Percentiles rank a stretch among this genome's conserved stretches.
Conservation (phyloP, 2,329 filamentous ascomycete genomes). For the Fusarium subglutinans region DNA sequence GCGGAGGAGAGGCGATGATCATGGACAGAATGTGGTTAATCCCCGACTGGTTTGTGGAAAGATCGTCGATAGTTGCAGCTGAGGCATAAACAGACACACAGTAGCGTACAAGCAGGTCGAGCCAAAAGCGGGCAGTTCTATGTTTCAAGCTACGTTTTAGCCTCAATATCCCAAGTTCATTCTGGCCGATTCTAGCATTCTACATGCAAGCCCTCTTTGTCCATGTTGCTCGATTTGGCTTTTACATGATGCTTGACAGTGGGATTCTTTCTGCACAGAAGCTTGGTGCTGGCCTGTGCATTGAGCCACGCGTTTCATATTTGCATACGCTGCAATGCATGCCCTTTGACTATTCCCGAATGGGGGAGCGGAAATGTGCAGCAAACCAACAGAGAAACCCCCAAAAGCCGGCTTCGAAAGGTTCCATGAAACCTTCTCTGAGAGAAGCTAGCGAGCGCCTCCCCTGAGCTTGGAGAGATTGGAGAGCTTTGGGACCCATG, state of each 20-base stretch:
- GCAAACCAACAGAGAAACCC: conserved; percentile 5
- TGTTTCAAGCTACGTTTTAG: conserved; percentile 27
- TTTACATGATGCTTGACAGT: not conserved
- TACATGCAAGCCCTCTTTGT: not conserved
- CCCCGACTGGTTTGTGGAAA: conserved; percentile 16
- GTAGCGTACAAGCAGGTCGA: not conserved
- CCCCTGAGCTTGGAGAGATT: conserved; percentile 36
- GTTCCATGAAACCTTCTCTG: conserved; percentile 43
- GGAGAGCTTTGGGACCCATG: conserved; percentile 25
- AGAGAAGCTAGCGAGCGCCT: conserved; percentile 20
- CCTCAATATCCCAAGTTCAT: not conserved
- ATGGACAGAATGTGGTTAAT: conserved; percentile 20
- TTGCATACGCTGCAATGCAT: conserved; percentile 13
- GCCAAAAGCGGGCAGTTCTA: conserved; percentile 7
- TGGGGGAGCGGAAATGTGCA: conserved; percentile 6
- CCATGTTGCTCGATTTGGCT: not conserved
- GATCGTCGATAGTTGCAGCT: conserved; percentile 23
- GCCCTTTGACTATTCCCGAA: not conserved
- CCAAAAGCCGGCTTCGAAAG: conserved; percentile 23
- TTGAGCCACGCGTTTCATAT: conserved; percentile 25
- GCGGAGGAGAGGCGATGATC: conserved; percentile 12
- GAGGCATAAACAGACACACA: conserved; percentile 23
- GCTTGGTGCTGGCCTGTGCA: conserved; percentile 27
- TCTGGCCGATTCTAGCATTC: not conserved
- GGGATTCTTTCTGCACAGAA: not conserved